Base-by-base conservation (phyloP, 2,329 filamentous ascomycete genomes). In the Aspergillus luchuensis region DNA sequence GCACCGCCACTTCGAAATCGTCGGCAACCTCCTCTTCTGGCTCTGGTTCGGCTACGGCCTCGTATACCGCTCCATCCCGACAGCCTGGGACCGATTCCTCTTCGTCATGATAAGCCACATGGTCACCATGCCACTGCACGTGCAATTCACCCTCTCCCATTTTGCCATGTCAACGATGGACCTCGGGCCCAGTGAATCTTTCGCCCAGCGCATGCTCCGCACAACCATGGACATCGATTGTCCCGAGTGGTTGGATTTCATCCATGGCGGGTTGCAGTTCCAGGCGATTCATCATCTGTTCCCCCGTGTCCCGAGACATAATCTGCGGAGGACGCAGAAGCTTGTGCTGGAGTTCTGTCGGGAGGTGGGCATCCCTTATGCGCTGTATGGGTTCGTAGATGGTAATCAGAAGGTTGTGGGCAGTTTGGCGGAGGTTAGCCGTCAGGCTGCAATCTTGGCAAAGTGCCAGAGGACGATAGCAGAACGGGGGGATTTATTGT, bases 171-270 rank as follows among this genome's bases (percentile, higher is more conserved):
- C 90, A 67, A 96, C 92, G 0, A 84, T 90, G 5, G 91, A 96
- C 69, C 82, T 96, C 4, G 92, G 92, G 0, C 87, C 89, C 0
- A 80, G 87, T 53, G 92, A 96, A 73, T 94, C 90, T 0, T 96
- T 96, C 74, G 87, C 92, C 0, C 92, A 96, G 76, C 90, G 88
- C 73, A 94, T 95, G 89, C 82, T 96, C 49, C 87, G 92, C 65
- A 96, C 92, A 0, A 96, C 92, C 6, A 96, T 96, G 92, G 91
- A 96, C 65, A 87, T 96, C 13, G 91, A 94, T 70, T 96, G 92
- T 71, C 91, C 92, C 0, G 80, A 83, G 11, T 96, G 91, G 91
- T 81, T 96, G 28, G 91, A 96, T 72, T 96, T 92, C 70, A 84
- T 96, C 72, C 91, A 96, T 67, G 91, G 91, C 17, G 92, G 92